phyloP scores from a whole-genome alignment of 371 early-diverging fungal species.

The Apophysomyces sp. region DNA sequence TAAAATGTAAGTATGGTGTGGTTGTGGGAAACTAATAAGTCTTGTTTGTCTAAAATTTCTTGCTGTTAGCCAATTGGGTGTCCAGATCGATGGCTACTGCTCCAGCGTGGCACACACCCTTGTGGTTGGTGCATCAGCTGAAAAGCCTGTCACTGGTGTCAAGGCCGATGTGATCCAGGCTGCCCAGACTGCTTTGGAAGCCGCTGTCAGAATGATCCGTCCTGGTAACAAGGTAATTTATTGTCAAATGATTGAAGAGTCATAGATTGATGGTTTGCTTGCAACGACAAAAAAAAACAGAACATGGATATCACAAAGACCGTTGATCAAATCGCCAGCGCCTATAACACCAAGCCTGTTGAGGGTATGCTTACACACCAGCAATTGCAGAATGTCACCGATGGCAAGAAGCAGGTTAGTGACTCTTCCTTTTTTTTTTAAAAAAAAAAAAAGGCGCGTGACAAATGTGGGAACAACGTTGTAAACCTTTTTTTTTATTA shows the following conservation, averaged over 20 bases:
- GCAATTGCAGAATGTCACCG: conserved; percentile 82
- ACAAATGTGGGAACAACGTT: neutral
- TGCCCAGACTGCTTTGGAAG: conserved; percentile 84
- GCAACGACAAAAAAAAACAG: conserved; percentile 20
- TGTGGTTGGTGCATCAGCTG: conserved; percentile 83
- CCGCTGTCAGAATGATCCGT: conserved; percentile 81
- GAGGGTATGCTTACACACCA: conserved; percentile 92
- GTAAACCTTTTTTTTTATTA: neutral
- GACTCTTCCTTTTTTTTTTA: neutral
- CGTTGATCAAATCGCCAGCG: conserved; percentile 76
- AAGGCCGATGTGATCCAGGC: conserved; percentile 90
- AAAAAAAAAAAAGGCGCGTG: too few species aligned
- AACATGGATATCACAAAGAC: conserved; percentile 80
- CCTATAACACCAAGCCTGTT: conserved; percentile 85
- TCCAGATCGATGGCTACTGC: conserved; percentile 93
- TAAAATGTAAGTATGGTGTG: conserved; percentile 69
- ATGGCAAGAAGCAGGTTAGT: conserved; percentile 75
- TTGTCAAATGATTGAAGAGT: neutral
- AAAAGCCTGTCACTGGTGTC: conserved; percentile 79
- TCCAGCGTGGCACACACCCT: conserved; percentile 87
- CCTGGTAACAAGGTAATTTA: conserved; percentile 73
- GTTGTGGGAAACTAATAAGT: neutral
- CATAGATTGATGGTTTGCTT: neutral
- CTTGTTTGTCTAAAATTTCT: neutral
- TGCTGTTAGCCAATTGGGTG: conserved; percentile 78